Evolutionary conservation across 352 stramenopile species (phyloP).

Genomic region (Pythium aquatile): DNA sequence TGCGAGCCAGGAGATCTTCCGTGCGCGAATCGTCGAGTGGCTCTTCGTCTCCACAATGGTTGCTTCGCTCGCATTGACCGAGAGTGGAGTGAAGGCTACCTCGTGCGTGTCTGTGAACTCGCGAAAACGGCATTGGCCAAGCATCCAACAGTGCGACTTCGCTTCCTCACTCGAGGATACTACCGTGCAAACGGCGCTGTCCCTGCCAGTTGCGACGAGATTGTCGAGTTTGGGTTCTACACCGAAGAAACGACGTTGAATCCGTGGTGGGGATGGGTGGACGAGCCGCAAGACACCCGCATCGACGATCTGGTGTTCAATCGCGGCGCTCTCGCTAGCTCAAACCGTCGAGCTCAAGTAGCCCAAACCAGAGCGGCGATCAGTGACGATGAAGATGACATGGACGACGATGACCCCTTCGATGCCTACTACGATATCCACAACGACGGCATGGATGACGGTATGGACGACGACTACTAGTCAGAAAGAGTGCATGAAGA

Average conservation of each 20-base stretch:
- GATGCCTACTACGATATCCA: conserved; percentile 1
- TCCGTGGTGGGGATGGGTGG: conserved; percentile 18
- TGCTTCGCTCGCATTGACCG: not conserved
- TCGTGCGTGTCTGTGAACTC: not conserved
- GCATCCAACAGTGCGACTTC: conserved; percentile 11
- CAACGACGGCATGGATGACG: not conserved
- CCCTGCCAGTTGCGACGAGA: conserved; percentile 4
- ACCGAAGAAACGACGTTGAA: conserved; percentile 1
- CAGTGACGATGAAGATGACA: not conserved
- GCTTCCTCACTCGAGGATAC: conserved; percentile 4
- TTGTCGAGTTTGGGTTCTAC: conserved; percentile 21
- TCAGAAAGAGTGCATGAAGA: not conserved
- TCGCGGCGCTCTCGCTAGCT: not conserved
- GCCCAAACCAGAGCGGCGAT: not conserved
- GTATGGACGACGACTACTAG: conserved; percentile 5
- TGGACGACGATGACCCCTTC: not conserved
- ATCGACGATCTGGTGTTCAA: conserved; percentile 15
- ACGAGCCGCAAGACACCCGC: conserved; percentile 15
- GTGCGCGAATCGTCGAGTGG: conserved; percentile 15
- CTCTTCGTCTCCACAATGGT: conserved; percentile 20
- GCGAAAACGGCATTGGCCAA: not conserved
- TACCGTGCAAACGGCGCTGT: not conserved
- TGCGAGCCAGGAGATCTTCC: not conserved
- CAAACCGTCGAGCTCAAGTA: not conserved
- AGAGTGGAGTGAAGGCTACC: conserved; percentile 10